Percentiles rank a stretch among this genome's conserved stretches.
Conservation (phyloP, 2,329 filamentous ascomycete genomes). For the Neodidymelliopsis sp. region DNA sequence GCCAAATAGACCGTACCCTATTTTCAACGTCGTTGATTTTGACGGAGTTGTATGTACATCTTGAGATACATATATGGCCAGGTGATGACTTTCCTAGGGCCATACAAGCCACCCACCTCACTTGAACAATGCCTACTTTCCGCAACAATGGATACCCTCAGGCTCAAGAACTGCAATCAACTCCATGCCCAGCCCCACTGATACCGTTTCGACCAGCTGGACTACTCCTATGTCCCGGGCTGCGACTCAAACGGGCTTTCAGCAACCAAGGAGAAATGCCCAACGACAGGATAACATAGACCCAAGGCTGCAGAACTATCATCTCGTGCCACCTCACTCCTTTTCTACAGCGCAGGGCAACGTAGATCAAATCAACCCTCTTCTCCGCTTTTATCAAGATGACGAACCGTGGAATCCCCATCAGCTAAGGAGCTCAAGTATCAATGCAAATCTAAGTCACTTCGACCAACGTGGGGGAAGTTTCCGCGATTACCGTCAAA, state of each 20-base stretch:
- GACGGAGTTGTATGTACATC: slow-evolving; percentile 19
- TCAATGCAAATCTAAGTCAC: slow-evolving; percentile 4
- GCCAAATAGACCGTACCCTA: slow-evolving; percentile 21
- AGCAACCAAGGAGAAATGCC: slow-evolving; percentile 8
- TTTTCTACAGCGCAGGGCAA: slow-evolving; percentile 1
- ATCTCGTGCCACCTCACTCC: slow-evolving; percentile 24
- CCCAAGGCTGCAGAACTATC: slow-evolving; percentile 6
- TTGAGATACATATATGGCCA: not conserved
- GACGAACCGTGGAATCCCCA: slow-evolving; percentile 43
- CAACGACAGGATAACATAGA: slow-evolving; percentile 5
- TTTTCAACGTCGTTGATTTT: slow-evolving; percentile 24
- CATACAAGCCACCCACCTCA: slow-evolving; percentile 20
- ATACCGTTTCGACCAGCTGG: slow-evolving; percentile 20
- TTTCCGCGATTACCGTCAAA: slow-evolving; percentile 23
- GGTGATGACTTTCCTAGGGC: slow-evolving; percentile 23
- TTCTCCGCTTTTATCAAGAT: not conserved
- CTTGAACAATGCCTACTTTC: slow-evolving; percentile 6
- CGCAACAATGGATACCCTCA: slow-evolving; percentile 30
- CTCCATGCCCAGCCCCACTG: slow-evolving; percentile 27
- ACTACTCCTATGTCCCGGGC: slow-evolving; percentile 18
- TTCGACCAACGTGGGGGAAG: slow-evolving; percentile 21
- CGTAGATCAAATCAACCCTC: slow-evolving; percentile 21
- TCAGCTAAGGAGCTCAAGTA: slow-evolving; percentile 6
- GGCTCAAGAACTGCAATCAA: slow-evolving; percentile 23
- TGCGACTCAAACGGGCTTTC: slow-evolving; percentile 10